Evolutionary conservation across 208 protist species (phyloP).

Genomic region (Trypanosoma theileri): DNA sequence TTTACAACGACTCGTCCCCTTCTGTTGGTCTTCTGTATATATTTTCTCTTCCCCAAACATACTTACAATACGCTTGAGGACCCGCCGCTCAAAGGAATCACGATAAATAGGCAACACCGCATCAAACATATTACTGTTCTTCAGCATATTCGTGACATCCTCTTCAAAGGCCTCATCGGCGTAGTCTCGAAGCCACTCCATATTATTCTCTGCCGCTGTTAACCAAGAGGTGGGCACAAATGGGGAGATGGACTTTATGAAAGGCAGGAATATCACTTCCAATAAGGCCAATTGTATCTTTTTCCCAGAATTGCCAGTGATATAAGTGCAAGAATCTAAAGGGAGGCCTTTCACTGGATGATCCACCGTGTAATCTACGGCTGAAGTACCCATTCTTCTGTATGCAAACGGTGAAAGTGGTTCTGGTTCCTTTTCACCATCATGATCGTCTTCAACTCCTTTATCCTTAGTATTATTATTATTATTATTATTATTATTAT

Average conservation of each 20-base stretch:
- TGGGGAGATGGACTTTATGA: conserved; percentile 32
- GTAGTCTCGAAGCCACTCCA: conserved; percentile 25
- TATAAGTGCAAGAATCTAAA: background rate
- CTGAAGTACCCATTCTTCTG: too few species aligned
- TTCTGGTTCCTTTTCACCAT: background rate
- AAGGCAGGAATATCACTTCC: conserved; percentile 52
- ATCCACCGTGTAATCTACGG: too few species aligned
- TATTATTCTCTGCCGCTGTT: conserved; percentile 33
- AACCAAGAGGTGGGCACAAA: conserved; percentile 58
- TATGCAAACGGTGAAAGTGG: background rate
- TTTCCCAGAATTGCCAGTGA: conserved; percentile 38
- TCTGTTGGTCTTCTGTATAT: too few species aligned
- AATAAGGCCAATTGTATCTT: conserved; percentile 47
- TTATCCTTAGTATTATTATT: background rate
- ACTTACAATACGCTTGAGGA: background rate
- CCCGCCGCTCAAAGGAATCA: conserved; percentile 8
- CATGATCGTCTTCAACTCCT: background rate
- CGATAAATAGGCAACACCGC: background rate
- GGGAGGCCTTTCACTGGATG: background rate
- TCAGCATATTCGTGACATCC: conserved; percentile 33
- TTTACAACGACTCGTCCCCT: too few species aligned
- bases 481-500: conserved; percentile 5
- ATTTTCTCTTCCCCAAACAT: too few species aligned
- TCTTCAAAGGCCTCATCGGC: conserved; percentile 37
- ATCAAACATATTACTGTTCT: background rate